A percentile compares a stretch with the other conserved stretches of the same genome.
phyloP scores from a whole-genome alignment of 2,329 filamentous ascomycete species.

The Aschersonia sp. region DNA sequence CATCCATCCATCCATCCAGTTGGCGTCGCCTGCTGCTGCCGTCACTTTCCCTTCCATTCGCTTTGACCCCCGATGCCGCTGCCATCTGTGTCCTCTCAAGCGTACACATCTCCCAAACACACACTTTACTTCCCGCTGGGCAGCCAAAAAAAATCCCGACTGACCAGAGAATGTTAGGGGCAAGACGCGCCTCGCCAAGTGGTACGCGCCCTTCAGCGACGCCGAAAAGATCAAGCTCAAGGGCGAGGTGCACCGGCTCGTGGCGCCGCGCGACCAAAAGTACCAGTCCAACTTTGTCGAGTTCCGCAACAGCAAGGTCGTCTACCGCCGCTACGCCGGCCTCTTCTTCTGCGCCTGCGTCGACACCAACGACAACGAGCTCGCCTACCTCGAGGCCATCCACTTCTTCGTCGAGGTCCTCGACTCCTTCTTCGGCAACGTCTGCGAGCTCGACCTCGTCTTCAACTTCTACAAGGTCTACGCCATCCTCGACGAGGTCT shows the following conservation, averaged over 20 bases:
- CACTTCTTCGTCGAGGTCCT: constrained; percentile 99
- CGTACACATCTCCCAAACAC: too few species aligned
- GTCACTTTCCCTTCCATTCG: background rate
- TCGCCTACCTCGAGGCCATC: constrained; percentile 92
- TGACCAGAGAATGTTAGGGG: constrained; percentile 42
- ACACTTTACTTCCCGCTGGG: too few species aligned
- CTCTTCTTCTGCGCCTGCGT: constrained; percentile 99
- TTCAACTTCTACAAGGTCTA: constrained; percentile 84
- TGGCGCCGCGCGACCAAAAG: constrained; percentile 94
- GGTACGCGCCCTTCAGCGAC: constrained; percentile 97
- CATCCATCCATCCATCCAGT: too few species aligned
- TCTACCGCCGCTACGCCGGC: constrained; percentile 93
- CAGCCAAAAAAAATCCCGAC: too few species aligned
- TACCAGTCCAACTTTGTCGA: constrained; percentile 99
- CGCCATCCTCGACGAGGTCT: constrained; percentile 95
- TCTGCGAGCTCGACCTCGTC: constrained; percentile 89
- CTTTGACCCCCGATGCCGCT: background rate
- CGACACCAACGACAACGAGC: constrained; percentile 96
- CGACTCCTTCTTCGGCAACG: constrained; percentile 97
- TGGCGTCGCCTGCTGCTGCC: too few species aligned
- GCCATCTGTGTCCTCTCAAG: too few species aligned
- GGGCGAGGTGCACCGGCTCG: constrained; percentile 95
- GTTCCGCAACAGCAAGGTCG: constrained; percentile 85
- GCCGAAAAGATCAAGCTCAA: constrained; percentile 99
- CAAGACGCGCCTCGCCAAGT: constrained; percentile 96